phyloP scores from a whole-genome alignment of 2,329 filamentous ascomycete species.

The Sarocladiaceae sp. region DNA sequence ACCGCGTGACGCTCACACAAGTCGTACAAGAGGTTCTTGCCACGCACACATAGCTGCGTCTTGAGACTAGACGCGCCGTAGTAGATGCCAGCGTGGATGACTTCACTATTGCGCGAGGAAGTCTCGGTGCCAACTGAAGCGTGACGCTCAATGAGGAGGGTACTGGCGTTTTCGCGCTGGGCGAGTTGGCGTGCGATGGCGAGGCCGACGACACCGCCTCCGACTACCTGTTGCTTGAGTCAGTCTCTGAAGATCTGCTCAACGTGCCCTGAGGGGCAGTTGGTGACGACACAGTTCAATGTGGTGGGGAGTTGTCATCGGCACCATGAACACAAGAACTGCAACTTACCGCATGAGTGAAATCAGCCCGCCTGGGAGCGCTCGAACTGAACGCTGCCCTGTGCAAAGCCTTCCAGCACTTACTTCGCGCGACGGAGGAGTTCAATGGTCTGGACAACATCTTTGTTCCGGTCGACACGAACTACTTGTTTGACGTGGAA shows the following conservation, averaged over 20 bases:
- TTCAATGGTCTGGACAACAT: constrained; percentile 12
- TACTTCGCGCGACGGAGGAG: not conserved
- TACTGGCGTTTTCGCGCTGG: constrained; percentile 53
- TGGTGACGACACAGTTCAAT: no score
- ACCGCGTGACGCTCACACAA: constrained; percentile 65
- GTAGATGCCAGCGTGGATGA: constrained; percentile 94
- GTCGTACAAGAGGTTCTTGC: constrained; percentile 70
- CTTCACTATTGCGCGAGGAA: constrained; percentile 85
- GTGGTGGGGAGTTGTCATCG: no score
- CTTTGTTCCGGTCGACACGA: no score
- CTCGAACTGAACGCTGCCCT: constrained; percentile 29
- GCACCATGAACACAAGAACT: no score
- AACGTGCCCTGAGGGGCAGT: no score
- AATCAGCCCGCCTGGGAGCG: constrained; percentile 29
- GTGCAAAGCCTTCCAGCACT: constrained; percentile 7
- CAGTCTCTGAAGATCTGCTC: constrained; percentile 8
- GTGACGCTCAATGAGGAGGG: constrained; percentile 78
- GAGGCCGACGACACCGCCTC: constrained; percentile 66
- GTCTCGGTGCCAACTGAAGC: constrained; percentile 73
- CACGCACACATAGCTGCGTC: constrained; percentile 72
- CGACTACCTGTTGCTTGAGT: constrained; percentile 38
- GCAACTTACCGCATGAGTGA: constrained; percentile 39
- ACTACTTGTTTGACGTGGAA: no score
- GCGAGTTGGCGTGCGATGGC: constrained; percentile 71
- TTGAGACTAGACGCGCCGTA: constrained; percentile 75